phyloP scores from a whole-genome alignment of 2,329 filamentous ascomycete species.

The Aaosphaeria pasadenensis region DNA sequence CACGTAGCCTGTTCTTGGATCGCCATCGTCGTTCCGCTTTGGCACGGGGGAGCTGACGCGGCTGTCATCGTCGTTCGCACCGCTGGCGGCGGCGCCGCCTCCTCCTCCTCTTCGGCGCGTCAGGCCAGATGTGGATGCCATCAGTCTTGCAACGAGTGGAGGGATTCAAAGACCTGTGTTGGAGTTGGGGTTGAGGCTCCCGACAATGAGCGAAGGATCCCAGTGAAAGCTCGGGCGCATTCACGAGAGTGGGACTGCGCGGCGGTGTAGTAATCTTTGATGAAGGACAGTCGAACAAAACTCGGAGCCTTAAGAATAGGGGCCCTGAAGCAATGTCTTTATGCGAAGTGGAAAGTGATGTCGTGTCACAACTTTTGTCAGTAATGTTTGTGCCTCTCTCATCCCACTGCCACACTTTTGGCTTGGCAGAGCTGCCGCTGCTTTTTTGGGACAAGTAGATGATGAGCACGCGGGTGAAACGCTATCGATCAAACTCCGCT shows the following conservation, averaged over 20 bases:
- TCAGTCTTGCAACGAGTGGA: constrained; percentile 32
- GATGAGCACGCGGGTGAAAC: too few species aligned
- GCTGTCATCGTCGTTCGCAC: constrained; percentile 59
- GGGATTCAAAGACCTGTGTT: constrained; percentile 12
- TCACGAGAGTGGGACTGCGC: constrained; percentile 11
- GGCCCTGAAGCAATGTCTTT: constrained; percentile 13
- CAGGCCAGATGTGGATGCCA: constrained; percentile 69
- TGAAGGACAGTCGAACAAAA: constrained; percentile 2
- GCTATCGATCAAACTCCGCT: too few species aligned
- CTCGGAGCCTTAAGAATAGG: constrained; percentile 13
- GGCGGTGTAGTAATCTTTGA: not conserved
- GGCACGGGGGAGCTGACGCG: constrained; percentile 65
- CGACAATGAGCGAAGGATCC: constrained; percentile 30
- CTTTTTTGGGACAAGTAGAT: not conserved
- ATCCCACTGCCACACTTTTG: too few species aligned
- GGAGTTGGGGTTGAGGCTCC: constrained; percentile 31
- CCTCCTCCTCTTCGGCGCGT: constrained; percentile 64
- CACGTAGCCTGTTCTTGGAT: constrained; percentile 80
- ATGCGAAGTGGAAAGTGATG: constrained; percentile 7
- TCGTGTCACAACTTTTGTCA: not conserved
- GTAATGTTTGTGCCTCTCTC: too few species aligned
- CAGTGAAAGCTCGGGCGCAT: constrained; percentile 30
- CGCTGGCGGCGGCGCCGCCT: constrained; percentile 58
- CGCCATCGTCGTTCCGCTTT: constrained; percentile 58
- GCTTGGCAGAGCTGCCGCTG: not conserved